A percentile compares a stretch with the other conserved stretches of the same genome.
phyloP scores from a whole-genome alignment of 2,329 filamentous ascomycete genomes.

The Claviceps pusilla region DNA sequence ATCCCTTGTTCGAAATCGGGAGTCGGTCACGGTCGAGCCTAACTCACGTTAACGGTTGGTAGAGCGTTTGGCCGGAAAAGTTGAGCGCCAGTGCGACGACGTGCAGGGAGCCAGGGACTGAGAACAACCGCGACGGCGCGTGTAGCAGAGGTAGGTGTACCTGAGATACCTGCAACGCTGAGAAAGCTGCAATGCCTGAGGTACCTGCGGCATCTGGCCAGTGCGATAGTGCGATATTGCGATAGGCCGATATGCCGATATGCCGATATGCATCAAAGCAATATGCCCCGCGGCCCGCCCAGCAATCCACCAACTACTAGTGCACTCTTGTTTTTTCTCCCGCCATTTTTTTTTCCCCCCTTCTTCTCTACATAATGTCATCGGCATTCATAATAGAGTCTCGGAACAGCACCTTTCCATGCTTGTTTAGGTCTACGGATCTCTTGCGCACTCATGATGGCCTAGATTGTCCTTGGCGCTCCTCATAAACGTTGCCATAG shows the following conservation, averaged over 20 bases:
- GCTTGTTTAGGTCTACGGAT: slow-evolving; percentile 78
- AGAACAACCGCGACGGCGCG: neutral
- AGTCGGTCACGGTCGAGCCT: neutral
- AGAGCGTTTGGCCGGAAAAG: neutral
- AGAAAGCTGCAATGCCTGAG: neutral
- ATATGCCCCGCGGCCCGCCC: neutral
- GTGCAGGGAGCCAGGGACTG: neutral
- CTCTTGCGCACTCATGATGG: slow-evolving; percentile 96
- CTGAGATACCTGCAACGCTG: neutral
- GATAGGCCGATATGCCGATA: too few relatives aligned
- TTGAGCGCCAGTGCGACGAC: neutral
- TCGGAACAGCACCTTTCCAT: slow-evolving; percentile 82
- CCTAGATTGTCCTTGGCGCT: slow-evolving; percentile 68
- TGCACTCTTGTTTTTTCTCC: too few relatives aligned
- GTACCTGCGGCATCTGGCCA: neutral
- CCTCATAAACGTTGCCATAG: slow-evolving; percentile 56
- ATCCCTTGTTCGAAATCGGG: neutral
- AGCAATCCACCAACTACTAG: neutral
- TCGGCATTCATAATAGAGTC: slow-evolving; percentile 98
- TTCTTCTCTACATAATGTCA: slow-evolving; percentile 54
- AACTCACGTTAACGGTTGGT: neutral
- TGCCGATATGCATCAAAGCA: slow-evolving; percentile 17
- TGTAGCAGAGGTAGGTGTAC: neutral
- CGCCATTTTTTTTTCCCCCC: slow-evolving; percentile 8
- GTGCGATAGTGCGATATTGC: neutral